phyloP scores from a whole-genome alignment of 2,329 filamentous ascomycete genomes.

The Fusarium tanahbumbuense region DNA sequence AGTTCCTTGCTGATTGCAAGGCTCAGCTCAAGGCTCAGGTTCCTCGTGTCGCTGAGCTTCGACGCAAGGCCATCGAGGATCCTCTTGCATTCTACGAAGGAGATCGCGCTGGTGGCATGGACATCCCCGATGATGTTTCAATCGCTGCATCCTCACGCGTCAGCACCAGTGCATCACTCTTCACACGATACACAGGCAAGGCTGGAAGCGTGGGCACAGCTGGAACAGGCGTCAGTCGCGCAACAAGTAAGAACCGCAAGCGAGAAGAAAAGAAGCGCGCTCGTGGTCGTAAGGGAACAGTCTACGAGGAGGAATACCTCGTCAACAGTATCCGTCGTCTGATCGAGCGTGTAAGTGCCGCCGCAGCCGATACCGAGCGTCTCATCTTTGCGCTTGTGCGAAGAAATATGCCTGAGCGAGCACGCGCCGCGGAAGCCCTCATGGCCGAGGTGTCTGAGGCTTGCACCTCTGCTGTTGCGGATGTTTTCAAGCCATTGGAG shows the following conservation, averaged over 20 bases:
- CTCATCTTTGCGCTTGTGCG: conserved; percentile 82
- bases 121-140: conserved; percentile 92
- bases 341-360: conserved; percentile 81
- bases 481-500: conserved; percentile 68
- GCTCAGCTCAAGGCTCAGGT: conserved; percentile 85
- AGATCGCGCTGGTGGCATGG: conserved; percentile 70
- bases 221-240: conserved; percentile 78
- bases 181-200: conserved; percentile 90
- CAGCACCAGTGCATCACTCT: conserved; percentile 86
- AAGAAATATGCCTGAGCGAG: conserved; percentile 88
- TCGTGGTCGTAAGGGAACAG: conserved; percentile 92
- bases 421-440: conserved; percentile 78
- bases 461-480: conserved; percentile 73
- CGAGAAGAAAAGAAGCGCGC: conserved; percentile 96
- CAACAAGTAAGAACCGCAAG: conserved; percentile 87
- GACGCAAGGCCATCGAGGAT: conserved; percentile 82
- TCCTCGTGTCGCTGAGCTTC: conserved; percentile 84
- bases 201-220: conserved; percentile 71
- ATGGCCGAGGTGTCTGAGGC: conserved; percentile 79
- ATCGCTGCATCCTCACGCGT: conserved; percentile 84
- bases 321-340: conserved; percentile 87
- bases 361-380: conserved; percentile 76
- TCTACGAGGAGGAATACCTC: conserved; percentile 98
- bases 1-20: conserved; percentile 94
- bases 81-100: conserved; percentile 91